Percentiles rank a stretch among this genome's conserved stretches.
These are phyloP conservation scores for Iodosphaeria phyllophila DNA, from an alignment of 2,329 filamentous ascomycete genomes.

Conservation along the genomic window DNA sequence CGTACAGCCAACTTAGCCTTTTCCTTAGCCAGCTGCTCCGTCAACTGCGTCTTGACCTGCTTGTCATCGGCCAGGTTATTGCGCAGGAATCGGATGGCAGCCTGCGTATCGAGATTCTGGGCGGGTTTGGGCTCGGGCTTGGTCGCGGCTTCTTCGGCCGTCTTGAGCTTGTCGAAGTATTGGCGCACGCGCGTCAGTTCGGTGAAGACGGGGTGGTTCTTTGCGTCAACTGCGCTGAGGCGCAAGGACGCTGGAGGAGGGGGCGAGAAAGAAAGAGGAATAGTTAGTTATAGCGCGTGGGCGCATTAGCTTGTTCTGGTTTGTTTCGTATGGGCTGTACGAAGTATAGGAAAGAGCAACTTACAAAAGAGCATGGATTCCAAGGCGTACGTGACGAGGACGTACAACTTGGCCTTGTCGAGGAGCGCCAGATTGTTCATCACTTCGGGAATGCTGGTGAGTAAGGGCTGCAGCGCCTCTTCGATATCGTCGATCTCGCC, in stretches of 20 bases:
- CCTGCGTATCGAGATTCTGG: slow-evolving; percentile 49
- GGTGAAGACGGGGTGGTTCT: slow-evolving; percentile 64
- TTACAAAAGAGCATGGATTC: slow-evolving; percentile 78
- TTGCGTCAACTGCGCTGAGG: slow-evolving; percentile 64
- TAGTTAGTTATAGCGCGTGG: slow-evolving; percentile 2
- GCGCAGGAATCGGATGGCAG: slow-evolving; percentile 66
- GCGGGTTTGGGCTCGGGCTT: slow-evolving; percentile 32
- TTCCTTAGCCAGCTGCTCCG: slow-evolving; percentile 37
- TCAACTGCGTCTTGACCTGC: slow-evolving; percentile 28
- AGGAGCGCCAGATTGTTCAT: slow-evolving; percentile 73
- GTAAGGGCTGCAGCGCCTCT: slow-evolving; percentile 52
- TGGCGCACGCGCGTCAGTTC: slow-evolving; percentile 77
- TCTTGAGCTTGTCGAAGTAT: slow-evolving; percentile 85
- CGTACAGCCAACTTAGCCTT: slow-evolving; percentile 31
- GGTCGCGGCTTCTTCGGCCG: slow-evolving; percentile 42
- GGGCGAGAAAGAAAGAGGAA: neutral
- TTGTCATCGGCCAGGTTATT: slow-evolving; percentile 45
- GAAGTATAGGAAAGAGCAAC: slow-evolving; percentile 7
- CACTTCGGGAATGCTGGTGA: slow-evolving; percentile 45
- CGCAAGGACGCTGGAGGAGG: slow-evolving; percentile 42
- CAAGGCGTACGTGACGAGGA: slow-evolving; percentile 73
- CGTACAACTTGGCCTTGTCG: slow-evolving; percentile 85
- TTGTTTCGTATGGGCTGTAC: too few relatives aligned
- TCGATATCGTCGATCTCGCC: slow-evolving; percentile 66
- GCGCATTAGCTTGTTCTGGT: too few relatives aligned